Conservation (phyloP, 768 basidiomycete genomes). For the Ramaria sp. region DNA sequence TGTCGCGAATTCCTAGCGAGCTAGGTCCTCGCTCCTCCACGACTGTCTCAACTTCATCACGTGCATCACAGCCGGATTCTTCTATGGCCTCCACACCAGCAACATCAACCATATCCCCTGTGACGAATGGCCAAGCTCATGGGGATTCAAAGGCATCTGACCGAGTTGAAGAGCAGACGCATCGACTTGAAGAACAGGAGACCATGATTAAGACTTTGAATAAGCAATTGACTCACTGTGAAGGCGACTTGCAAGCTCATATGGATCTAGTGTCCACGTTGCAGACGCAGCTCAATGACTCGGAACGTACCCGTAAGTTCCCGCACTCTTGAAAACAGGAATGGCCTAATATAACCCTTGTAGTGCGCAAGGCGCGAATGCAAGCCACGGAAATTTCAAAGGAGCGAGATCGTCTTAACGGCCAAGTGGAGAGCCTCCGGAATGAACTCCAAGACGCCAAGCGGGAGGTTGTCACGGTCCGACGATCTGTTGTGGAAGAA, state of each 20-base stretch:
- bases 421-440: slow-evolving; percentile 56
- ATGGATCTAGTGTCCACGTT: slow-evolving; percentile 82
- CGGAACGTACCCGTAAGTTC: slow-evolving; percentile 82
- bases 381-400: slow-evolving; percentile 84
- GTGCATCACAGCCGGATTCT: slow-evolving; percentile 62
- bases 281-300: slow-evolving; percentile 80
- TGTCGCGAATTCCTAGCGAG: slow-evolving; percentile 32
- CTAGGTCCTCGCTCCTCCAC: slow-evolving; percentile 42
- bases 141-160: slow-evolving; percentile 45
- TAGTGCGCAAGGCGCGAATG: slow-evolving; percentile 89
- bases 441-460: slow-evolving; percentile 69
- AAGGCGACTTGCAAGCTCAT: slow-evolving; percentile 82
- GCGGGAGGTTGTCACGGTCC: slow-evolving; percentile 66
- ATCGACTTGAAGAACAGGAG: slow-evolving; percentile 74
- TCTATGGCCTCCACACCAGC: slow-evolving; percentile 44
- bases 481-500: slow-evolving; percentile 77
- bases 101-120: slow-evolving; percentile 28
- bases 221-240: slow-evolving; percentile 89
- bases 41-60: slow-evolving; percentile 40
- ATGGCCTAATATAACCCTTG: slow-evolving; percentile 9
- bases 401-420: slow-evolving; percentile 68
- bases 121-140: slow-evolving; percentile 24
- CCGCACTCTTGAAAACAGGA: slow-evolving; percentile 5
- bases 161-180: slow-evolving; percentile 64
- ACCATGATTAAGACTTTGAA: slow-evolving; percentile 89